Percentiles rank a stretch among this genome's conserved stretches.
These are phyloP conservation scores for Pseudogymnoascus sp. DNA, from an alignment of 2,329 filamentous ascomycete species.

Conservation along the genomic window DNA sequence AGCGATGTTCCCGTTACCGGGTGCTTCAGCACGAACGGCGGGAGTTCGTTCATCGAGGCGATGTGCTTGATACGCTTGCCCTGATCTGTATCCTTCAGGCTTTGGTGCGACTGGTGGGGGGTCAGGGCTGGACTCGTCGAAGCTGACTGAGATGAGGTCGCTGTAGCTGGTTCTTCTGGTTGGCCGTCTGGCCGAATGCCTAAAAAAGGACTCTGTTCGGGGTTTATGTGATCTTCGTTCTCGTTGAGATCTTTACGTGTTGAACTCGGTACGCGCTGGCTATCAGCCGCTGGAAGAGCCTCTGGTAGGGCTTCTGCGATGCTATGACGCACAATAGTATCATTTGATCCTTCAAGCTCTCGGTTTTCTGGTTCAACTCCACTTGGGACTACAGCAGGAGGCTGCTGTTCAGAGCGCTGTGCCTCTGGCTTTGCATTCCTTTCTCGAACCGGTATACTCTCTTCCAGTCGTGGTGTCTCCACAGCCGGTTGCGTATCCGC, in stretches of 20 bases:
- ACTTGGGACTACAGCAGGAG: background rate
- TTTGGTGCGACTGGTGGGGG: constrained; percentile 24
- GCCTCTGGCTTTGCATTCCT: background rate
- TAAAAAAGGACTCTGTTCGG: constrained; percentile 31
- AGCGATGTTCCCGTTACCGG: constrained; percentile 13
- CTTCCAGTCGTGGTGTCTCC: background rate
- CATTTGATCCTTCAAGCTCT: background rate
- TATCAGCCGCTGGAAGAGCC: background rate
- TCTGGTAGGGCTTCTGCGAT: constrained; percentile 24
- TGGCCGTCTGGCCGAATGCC: constrained; percentile 20
- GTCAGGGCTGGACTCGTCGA: constrained; percentile 25
- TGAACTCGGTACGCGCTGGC: background rate
- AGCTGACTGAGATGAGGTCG: constrained; percentile 32
- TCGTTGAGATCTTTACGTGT: background rate
- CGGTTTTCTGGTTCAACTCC: background rate
- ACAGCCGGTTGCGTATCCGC: background rate
- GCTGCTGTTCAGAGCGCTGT: background rate
- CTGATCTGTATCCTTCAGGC: constrained; percentile 17
- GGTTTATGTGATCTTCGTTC: background rate
- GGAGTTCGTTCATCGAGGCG: constrained; percentile 17
- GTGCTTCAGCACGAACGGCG: constrained; percentile 18
- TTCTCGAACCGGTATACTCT: background rate
- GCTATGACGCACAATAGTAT: constrained; percentile 20
- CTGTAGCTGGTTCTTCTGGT: constrained; percentile 26
- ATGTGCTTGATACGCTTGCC: constrained; percentile 12